phyloP scores from a whole-genome alignment of 352 stramenopile species.

The Pythium graminicola region DNA sequence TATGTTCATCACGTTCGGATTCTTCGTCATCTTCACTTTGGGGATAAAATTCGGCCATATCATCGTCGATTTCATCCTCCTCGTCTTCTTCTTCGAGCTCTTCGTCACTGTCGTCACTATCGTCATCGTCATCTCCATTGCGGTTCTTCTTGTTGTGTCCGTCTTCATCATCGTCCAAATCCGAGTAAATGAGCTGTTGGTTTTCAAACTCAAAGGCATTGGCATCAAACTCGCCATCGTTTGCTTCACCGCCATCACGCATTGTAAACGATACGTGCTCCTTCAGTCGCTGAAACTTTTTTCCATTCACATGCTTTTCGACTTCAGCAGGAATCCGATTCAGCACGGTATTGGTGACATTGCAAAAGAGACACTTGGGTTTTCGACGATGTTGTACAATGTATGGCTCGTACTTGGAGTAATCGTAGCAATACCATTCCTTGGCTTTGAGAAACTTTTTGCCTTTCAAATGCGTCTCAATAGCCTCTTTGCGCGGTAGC shows the following conservation, averaged over 20 bases:
- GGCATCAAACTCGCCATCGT: slow-evolving; percentile 58
- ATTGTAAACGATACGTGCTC: slow-evolving; percentile 53
- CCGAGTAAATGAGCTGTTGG: slow-evolving; percentile 60
- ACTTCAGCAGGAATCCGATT: slow-evolving; percentile 87
- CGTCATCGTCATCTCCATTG: slow-evolving; percentile 10
- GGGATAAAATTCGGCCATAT: slow-evolving; percentile 62
- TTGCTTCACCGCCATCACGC: slow-evolving; percentile 27
- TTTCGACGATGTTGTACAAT: slow-evolving; percentile 84
- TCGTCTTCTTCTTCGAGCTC: slow-evolving; percentile 21
- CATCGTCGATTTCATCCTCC: slow-evolving; percentile 22
- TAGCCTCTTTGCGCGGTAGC: slow-evolving; percentile 46
- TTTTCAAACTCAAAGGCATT: slow-evolving; percentile 82
- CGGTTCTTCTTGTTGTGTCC: slow-evolving; percentile 14
- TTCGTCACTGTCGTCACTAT: slow-evolving; percentile 22
- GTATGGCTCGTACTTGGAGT: slow-evolving; percentile 88
- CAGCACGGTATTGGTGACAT: slow-evolving; percentile 76
- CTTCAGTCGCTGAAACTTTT: slow-evolving; percentile 79
- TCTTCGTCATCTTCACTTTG: slow-evolving; percentile 34
- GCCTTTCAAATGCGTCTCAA: slow-evolving; percentile 57
- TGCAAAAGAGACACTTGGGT: slow-evolving; percentile 83
- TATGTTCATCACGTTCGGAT: slow-evolving; percentile 26
- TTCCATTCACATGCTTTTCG: slow-evolving; percentile 86
- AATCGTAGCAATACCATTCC: slow-evolving; percentile 87
- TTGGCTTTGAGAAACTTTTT: slow-evolving; percentile 81
- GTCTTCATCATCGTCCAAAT: slow-evolving; percentile 49